Evolutionary conservation across 2,329 filamentous ascomycete species (phyloP).

Genomic region (Fusarium papillatum): DNA sequence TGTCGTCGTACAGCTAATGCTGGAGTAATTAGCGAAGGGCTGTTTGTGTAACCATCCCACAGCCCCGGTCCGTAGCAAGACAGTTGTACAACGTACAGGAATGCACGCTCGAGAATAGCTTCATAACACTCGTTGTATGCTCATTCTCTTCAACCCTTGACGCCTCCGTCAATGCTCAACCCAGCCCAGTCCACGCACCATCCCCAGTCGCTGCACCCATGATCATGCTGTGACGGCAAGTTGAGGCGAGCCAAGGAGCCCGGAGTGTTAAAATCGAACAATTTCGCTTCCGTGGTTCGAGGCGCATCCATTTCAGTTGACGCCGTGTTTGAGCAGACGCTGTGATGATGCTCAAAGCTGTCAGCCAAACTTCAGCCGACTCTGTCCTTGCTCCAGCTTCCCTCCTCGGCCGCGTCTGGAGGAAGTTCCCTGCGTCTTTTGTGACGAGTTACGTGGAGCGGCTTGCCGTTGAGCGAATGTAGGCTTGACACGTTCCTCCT

Average conservation of each 20-base stretch:
- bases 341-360: neutral
- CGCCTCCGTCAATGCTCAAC: neutral
- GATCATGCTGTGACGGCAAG: slow-evolving; percentile 7
- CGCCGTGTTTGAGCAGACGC: slow-evolving; percentile 4
- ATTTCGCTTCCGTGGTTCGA: slow-evolving; percentile 2
- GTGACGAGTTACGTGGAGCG: slow-evolving; percentile 47
- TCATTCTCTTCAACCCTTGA: neutral
- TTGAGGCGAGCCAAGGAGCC: neutral
- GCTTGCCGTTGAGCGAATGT: slow-evolving; percentile 57
- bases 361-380: slow-evolving; percentile 72
- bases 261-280: neutral
- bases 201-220: slow-evolving; percentile 1
- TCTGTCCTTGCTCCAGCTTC: slow-evolving; percentile 70
- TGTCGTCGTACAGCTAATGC: slow-evolving; percentile 15
- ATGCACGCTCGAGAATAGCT: slow-evolving; percentile 4
- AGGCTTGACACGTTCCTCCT: slow-evolving; percentile 67
- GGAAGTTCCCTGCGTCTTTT: slow-evolving; percentile 51
- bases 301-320: neutral
- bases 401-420: slow-evolving; percentile 56
- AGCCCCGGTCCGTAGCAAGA: slow-evolving; percentile 4
- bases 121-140: neutral
- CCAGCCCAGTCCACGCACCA: neutral
- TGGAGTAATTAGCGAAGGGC: slow-evolving; percentile 11
- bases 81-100: slow-evolving; percentile 3
- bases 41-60: slow-evolving; percentile 14